A percentile compares a stretch with the other conserved stretches of the same genome.
Evolutionary conservation across 1,284 basidiomycete genomes (phyloP).

Genomic region (Heterobasidion irregulare): DNA sequence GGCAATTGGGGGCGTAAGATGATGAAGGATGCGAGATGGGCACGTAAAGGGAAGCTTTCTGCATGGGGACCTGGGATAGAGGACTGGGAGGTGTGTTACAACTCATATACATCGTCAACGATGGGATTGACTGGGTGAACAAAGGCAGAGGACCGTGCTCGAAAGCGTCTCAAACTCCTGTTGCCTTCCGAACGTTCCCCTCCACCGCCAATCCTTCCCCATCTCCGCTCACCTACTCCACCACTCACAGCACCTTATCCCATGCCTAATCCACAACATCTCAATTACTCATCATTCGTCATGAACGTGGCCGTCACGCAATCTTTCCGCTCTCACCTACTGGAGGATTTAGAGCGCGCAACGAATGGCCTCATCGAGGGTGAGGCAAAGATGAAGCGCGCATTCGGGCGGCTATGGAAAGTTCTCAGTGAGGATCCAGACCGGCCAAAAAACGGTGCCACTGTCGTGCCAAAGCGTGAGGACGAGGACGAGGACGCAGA

Average conservation of each 20-base stretch:
- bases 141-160: conserved; percentile 71
- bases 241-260: conserved; percentile 57
- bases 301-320: conserved; percentile 78
- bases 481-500: conserved; percentile 50
- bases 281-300: conserved; percentile 73
- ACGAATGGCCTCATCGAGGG: conserved; percentile 76
- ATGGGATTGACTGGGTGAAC: not conserved
- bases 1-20: conserved; percentile 80
- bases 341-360: conserved; percentile 71
- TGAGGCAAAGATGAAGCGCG: conserved; percentile 60
- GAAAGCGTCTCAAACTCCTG: conserved; percentile 65
- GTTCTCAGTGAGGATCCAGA: conserved; percentile 63
- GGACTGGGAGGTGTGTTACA: conserved; percentile 65
- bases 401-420: conserved; percentile 71
- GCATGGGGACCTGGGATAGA: conserved; percentile 73
- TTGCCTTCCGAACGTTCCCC: conserved; percentile 42
- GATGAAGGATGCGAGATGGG: conserved; percentile 61
- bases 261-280: conserved; percentile 52
- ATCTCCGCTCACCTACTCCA: conserved; percentile 36
- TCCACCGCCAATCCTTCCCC: conserved; percentile 28
- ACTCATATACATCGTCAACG: not conserved
- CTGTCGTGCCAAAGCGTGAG: conserved; percentile 58
- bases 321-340: conserved; percentile 64
- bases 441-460: conserved; percentile 16
- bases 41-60: conserved; percentile 66